Evolutionary conservation across 306 rosid species (phyloP).

Genomic region (Cicer chorassanicum): DNA sequence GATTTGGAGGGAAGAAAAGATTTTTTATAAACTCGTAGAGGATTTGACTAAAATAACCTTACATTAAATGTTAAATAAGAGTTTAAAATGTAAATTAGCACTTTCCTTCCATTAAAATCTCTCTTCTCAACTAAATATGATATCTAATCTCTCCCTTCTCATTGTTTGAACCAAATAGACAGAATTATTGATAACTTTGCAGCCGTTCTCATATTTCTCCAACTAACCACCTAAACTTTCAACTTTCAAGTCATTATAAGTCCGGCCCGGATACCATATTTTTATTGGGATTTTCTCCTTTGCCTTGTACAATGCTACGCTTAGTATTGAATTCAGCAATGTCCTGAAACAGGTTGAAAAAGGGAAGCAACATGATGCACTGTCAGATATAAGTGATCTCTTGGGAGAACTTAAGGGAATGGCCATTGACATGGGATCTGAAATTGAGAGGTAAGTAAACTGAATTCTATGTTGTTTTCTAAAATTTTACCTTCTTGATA

Average conservation of each 20-base stretch:
- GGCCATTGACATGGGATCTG: constrained; percentile 94
- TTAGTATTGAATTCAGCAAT: constrained; percentile 26
- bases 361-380: constrained; percentile 81
- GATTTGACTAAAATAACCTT: background rate
- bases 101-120: background rate
- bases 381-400: constrained; percentile 74
- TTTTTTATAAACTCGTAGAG: background rate
- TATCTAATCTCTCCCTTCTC: background rate
- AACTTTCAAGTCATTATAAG: constrained; percentile 17
- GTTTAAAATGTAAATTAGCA: background rate
- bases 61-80: background rate
- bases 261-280: constrained; percentile 7
- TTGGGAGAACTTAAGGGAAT: constrained; percentile 86
- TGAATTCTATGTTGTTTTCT: constrained; percentile 22
- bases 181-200: constrained; percentile 6
- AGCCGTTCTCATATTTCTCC: background rate
- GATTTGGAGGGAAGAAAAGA: background rate
- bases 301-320: background rate
- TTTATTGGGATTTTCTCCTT: constrained; percentile 1
- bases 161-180: background rate
- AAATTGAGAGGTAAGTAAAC: constrained; percentile 64
- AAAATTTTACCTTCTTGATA: constrained; percentile 8
- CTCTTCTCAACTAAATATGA: background rate
- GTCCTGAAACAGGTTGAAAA: constrained; percentile 69
- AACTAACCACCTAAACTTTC: background rate